A percentile compares a stretch with the other conserved stretches of the same genome.
phyloP scores from a whole-genome alignment of 352 stramenopile species.

The Pythium brassicae region DNA sequence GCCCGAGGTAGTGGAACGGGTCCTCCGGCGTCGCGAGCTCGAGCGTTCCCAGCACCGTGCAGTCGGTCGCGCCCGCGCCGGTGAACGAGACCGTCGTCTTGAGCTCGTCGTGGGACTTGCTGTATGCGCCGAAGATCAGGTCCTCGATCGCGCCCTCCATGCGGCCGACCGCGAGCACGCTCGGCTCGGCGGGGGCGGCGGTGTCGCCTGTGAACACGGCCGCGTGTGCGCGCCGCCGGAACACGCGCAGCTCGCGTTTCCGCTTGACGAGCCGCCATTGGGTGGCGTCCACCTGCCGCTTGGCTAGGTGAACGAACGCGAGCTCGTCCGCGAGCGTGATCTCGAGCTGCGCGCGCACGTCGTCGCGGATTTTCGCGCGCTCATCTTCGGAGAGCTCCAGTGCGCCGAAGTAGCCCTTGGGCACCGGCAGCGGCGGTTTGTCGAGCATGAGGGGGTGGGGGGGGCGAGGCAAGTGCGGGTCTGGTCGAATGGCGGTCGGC shows the following conservation, averaged over 20 bases:
- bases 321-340: constrained; percentile 28
- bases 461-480: no score
- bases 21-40: constrained; percentile 30
- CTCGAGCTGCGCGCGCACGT: constrained; percentile 24
- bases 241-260: constrained; percentile 36
- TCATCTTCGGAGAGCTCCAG: constrained; percentile 24
- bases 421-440: constrained; percentile 18
- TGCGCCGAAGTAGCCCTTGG: constrained; percentile 23
- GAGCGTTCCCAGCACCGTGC: constrained; percentile 30
- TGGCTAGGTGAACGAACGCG: constrained; percentile 15
- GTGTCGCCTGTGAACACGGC: constrained; percentile 1
- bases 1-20: constrained; percentile 37
- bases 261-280: constrained; percentile 50
- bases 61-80: constrained; percentile 24
- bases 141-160: constrained; percentile 44
- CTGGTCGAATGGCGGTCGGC: no score
- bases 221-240: constrained; percentile 15
- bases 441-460: not conserved
- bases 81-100: constrained; percentile 29
- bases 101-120: constrained; percentile 27
- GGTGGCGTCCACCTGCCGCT: constrained; percentile 24
- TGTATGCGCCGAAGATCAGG: constrained; percentile 39
- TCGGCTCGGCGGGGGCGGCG: no score
- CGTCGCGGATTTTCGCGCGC: constrained; percentile 20
- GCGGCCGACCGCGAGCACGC: constrained; percentile 28